Evolutionary conservation across 345 rosid species (phyloP).

Genomic region (Angophora floribunda): DNA sequence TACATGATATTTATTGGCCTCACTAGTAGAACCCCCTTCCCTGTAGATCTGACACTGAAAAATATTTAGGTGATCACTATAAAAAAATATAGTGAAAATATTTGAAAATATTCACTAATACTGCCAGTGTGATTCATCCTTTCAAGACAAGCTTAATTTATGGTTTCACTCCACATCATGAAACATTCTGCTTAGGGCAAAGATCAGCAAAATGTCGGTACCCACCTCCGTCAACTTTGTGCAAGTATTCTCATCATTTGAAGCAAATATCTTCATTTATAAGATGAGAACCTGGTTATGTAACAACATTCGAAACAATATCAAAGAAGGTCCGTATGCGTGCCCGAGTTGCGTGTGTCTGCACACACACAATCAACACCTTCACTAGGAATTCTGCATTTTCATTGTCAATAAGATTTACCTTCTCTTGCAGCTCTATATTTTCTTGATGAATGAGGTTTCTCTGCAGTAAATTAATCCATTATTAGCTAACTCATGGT

Average conservation of each 20-base stretch:
- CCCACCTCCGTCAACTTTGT: neutral
- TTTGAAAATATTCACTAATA: neutral
- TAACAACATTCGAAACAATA: neutral
- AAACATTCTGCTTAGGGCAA: neutral
- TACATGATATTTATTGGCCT: neutral
- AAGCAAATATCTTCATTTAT: neutral
- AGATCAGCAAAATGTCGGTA: neutral
- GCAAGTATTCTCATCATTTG: neutral
- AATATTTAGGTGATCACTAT: neutral
- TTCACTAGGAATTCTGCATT: neutral
- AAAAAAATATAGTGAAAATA: neutral
- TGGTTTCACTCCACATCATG: neutral
- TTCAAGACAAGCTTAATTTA: neutral
- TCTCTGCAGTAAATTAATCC: neutral
- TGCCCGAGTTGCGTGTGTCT: neutral
- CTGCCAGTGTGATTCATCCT: neutral
- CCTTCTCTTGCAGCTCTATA: neutral
- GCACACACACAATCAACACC: neutral
- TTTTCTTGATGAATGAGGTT: neutral
- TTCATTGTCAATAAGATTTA: neutral
- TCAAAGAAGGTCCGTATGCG: neutral
- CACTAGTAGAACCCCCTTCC: neutral
- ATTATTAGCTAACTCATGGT: neutral
- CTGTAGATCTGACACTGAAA: neutral
- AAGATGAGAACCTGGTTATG: neutral